Percentiles rank a stretch among this genome's conserved stretches.
Evolutionary conservation across 2,329 filamentous ascomycete species (phyloP).

Genomic region (Trichoderma citrinoviride): DNA sequence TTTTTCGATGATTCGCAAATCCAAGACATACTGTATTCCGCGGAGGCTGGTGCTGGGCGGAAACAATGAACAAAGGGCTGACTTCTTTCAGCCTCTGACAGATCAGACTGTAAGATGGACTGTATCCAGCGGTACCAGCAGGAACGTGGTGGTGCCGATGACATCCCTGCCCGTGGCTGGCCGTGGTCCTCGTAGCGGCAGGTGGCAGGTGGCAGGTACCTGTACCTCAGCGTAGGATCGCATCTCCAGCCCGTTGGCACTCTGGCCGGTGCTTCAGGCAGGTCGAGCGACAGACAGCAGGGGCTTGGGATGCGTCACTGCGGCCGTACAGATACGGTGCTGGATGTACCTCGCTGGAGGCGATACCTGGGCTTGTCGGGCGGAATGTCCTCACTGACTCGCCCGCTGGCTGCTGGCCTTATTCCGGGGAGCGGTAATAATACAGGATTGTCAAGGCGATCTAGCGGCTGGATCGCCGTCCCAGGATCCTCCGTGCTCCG

Average conservation of each 20-base stretch:
- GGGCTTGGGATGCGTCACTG: neutral
- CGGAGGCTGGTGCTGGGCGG: too few species aligned
- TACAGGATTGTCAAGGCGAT: neutral
- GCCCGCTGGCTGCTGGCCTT: slow-evolving; percentile 1
- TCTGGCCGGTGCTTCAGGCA: slow-evolving; percentile 13
- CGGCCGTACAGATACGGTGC: slow-evolving; percentile 1
- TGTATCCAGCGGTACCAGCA: neutral
- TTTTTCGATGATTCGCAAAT: neutral
- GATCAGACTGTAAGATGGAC: neutral
- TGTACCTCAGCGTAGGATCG: too few species aligned
- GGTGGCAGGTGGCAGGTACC: neutral
- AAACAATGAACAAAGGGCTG: neutral
- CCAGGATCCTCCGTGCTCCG: slow-evolving; percentile 5
- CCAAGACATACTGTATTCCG: neutral
- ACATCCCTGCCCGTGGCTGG: slow-evolving; percentile 18
- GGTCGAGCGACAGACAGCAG: slow-evolving; percentile 12
- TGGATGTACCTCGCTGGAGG: slow-evolving; percentile 1
- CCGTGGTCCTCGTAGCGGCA: neutral
- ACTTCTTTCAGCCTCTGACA: too few species aligned
- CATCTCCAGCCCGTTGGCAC: neutral
- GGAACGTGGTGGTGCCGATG: slow-evolving; percentile 2
- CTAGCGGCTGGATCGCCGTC: slow-evolving; percentile 16
- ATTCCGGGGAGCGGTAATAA: slow-evolving; percentile 6
- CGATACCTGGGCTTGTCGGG: neutral
- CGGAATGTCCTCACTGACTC: neutral